Conservation (phyloP, 352 stramenopile species). For the Phytophthora cajani region DNA sequence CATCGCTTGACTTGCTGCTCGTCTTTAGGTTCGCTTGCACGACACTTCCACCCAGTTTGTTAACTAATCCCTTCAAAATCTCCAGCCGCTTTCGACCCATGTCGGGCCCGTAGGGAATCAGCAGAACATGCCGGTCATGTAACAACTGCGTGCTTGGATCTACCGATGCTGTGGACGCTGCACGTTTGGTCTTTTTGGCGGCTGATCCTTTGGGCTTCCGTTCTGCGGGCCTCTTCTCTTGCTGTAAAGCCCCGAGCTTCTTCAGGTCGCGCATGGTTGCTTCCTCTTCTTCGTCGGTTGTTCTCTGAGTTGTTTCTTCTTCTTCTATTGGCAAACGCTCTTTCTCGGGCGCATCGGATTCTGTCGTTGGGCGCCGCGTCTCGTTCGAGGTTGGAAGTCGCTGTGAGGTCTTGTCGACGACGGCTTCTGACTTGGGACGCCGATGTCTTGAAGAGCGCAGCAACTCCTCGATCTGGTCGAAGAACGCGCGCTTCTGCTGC, state of each 20-base stretch:
- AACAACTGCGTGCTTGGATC: conserved; percentile 32
- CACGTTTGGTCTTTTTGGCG: conserved; percentile 35
- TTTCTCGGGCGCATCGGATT: conserved; percentile 22
- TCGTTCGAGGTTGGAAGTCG: conserved; percentile 9
- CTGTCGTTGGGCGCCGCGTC: conserved; percentile 22
- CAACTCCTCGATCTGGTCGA: conserved; percentile 52
- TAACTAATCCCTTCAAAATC: conserved; percentile 68
- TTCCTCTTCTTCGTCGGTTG: conserved; percentile 6
- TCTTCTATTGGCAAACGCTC: conserved; percentile 17
- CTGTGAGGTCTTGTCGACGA: conserved; percentile 6
- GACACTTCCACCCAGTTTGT: conserved; percentile 55
- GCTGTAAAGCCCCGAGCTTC: conserved; percentile 34
- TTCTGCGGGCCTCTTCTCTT: conserved; percentile 23
- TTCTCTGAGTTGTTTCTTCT: conserved; percentile 12
- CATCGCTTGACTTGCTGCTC: conserved; percentile 3
- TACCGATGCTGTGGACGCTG: background rate
- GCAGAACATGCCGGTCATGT: conserved; percentile 45
- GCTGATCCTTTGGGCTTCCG: conserved; percentile 31
- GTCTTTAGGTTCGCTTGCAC: conserved; percentile 26
- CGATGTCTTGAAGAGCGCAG: conserved; percentile 25
- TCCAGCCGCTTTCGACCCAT: conserved; percentile 72
- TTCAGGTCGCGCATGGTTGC: conserved; percentile 34
- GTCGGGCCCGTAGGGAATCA: conserved; percentile 65
- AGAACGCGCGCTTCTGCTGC: conserved; percentile 55
- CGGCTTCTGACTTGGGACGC: conserved; percentile 15